A percentile compares a stretch with the other conserved stretches of the same genome.
Conservation (phyloP, 1,139 yeast species). For the Lodderomyces metapsilosis region DNA sequence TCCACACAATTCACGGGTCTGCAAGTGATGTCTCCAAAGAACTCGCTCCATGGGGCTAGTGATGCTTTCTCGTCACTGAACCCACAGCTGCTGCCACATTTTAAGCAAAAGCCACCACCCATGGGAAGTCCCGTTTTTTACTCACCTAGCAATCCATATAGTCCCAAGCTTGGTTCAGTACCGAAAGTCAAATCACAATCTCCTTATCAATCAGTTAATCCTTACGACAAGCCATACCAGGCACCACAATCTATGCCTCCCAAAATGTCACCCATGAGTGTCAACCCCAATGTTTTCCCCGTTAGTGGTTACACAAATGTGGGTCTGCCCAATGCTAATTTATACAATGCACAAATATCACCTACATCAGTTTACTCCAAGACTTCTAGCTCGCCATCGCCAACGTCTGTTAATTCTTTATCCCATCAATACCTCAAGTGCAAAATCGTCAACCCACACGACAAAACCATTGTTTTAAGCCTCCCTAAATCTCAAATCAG, state of each 20-base stretch:
- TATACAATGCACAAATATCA: background rate
- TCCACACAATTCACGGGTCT: background rate
- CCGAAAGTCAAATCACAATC: background rate
- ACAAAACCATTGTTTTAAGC: constrained; percentile 29
- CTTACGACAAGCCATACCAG: constrained; percentile 7
- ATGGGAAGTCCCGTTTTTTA: background rate
- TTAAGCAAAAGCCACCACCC: background rate
- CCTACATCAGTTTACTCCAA: background rate
- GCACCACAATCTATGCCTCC: constrained; percentile 1
- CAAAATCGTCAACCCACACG: constrained; percentile 27
- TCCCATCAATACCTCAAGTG: constrained; percentile 22
- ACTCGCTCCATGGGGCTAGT: background rate
- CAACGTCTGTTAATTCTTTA: background rate
- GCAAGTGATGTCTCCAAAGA: background rate
- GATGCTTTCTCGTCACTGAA: background rate
- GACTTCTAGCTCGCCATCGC: background rate
- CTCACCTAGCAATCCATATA: background rate
- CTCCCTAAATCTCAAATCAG: constrained; percentile 26
- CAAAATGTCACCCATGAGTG: constrained; percentile 11
- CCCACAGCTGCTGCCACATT: background rate
- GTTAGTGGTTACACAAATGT: constrained; percentile 3
- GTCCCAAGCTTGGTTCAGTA: background rate
- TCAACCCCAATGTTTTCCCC: constrained; percentile 5
- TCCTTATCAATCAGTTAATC: background rate
- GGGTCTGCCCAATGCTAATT: background rate